Evolutionary conservation across 23 red algal genomes (phyloP).

Genomic region (Gracilariopsis chorda): DNA sequence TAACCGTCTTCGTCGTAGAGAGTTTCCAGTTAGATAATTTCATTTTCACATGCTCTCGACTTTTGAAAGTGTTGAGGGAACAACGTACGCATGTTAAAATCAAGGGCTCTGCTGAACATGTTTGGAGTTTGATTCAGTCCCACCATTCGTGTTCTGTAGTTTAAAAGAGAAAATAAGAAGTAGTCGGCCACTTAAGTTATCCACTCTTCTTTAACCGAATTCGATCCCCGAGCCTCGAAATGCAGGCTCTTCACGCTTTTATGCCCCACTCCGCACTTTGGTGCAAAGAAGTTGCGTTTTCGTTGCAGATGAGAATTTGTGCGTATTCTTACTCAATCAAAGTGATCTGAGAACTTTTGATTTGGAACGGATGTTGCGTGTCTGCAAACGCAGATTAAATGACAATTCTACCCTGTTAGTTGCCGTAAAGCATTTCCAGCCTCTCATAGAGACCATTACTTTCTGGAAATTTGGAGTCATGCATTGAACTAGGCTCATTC

Average conservation of each 20-base stretch:
- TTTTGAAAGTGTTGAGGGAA: neutral
- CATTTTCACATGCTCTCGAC: no score
- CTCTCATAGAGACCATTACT: neutral
- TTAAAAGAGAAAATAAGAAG: no score
- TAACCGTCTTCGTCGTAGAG: no score
- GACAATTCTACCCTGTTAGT: neutral
- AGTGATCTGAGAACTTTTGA: neutral
- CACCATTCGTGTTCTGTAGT: neutral
- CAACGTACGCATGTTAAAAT: no score
- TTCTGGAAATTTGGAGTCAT: conserved; percentile 9
- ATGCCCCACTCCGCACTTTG: conserved; percentile 26
- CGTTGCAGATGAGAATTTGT: neutral
- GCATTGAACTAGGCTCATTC: conserved; percentile 20
- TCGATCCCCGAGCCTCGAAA: neutral
- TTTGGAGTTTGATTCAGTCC: neutral
- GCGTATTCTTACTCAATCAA: neutral
- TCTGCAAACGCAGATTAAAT: conserved; percentile 15
- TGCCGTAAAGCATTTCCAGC: neutral
- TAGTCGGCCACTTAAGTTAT: no score
- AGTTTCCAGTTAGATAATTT: no score
- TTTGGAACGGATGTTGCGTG: neutral
- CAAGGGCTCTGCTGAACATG: neutral
- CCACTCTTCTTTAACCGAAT: neutral
- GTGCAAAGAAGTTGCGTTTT: neutral
- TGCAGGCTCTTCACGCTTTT: neutral